Base-by-base conservation (phyloP, 179 eudicot genomes). In the Nepenthes alata region DNA sequence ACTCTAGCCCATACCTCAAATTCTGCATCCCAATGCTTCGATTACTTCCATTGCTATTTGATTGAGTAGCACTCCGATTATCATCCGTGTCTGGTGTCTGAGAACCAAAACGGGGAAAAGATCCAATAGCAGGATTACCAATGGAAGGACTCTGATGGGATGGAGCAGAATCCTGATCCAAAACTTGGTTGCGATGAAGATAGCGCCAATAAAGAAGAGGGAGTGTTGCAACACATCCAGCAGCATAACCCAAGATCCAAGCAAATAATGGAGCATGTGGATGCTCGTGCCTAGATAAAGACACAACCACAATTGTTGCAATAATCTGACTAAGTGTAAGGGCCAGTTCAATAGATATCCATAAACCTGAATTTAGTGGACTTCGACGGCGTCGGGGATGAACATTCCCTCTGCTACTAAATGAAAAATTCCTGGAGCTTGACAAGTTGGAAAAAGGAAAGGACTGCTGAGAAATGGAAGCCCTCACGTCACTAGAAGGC, bases 121-220 rank as follows among this genome's bases (percentile, higher is more conserved):
- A 59, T 45, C 37, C 58, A 11, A 57, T 64, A 48, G 37, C 62
- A 35, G 59, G 51, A 60, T 66, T 63, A 48, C 73, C 79, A 63
- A 49, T 66, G 35, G 77, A 56, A 38, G 79, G 63, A 63, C 37
- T 58, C 62, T 71, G 81, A 67, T 72, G 74, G 41, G 77, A 72
- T 53, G 63, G 79, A 14, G 74, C 52, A 35, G 72, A 37, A 62
- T 78, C 79, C 60, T 72, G 77, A 51, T 78, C 82, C 4, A 70
- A 61, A 35, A 10, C 66, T 66, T 75, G 82, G 60, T 67, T 68
- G 44, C 82, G 72, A 62, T 74, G 79, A 65, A 75, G 72, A 72
- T 65, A 78, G 44, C 82, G 79, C 78, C 82, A 66, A 41, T 75
- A 75, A 25, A 78, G 73, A 63, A 78, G 82, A 56, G 82, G 82